Evolutionary conservation across 2,329 filamentous ascomycete genomes (phyloP).

Genomic region (Aspergillus tanneri): DNA sequence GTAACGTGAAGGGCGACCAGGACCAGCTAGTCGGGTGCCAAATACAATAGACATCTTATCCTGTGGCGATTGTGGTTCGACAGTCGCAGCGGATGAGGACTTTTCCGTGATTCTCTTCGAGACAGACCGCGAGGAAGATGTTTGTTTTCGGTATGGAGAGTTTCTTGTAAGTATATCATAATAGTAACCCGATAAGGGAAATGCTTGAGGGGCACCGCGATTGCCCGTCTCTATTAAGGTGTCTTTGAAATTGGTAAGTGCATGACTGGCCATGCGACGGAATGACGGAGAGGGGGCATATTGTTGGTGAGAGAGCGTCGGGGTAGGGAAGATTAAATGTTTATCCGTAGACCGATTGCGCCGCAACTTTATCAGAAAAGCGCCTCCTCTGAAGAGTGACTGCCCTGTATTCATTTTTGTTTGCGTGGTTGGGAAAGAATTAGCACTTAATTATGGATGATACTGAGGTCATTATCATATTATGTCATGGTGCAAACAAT

Average conservation of each 20-base stretch:
- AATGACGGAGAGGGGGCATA: constrained; percentile 21
- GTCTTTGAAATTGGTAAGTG: constrained; percentile 15
- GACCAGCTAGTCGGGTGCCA: constrained; percentile 73
- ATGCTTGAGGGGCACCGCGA: constrained; percentile 31
- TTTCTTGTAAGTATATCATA: constrained; percentile 40
- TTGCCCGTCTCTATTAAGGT: constrained; percentile 6
- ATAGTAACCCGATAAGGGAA: constrained; percentile 47
- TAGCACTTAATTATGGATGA: constrained; percentile 11
- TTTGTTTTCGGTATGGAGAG: constrained; percentile 24
- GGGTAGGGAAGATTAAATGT: background rate
- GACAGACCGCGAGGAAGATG: constrained; percentile 19
- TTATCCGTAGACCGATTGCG: background rate
- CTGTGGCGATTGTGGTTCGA: constrained; percentile 33
- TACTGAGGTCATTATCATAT: constrained; percentile 11
- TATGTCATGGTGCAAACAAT: constrained; percentile 42
- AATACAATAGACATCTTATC: constrained; percentile 71
- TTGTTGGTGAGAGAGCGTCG: constrained; percentile 12
- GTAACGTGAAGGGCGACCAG: constrained; percentile 61
- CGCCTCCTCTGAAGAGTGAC: constrained; percentile 16
- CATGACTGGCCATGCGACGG: constrained; percentile 23
- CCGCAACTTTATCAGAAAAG: background rate
- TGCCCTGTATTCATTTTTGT: constrained; percentile 15
- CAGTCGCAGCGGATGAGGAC: constrained; percentile 17
- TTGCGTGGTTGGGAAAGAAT: constrained; percentile 11
- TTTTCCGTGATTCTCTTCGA: constrained; percentile 17